Base-by-base conservation (phyloP, 306 rosid species). In the Prunus dulcis region DNA sequence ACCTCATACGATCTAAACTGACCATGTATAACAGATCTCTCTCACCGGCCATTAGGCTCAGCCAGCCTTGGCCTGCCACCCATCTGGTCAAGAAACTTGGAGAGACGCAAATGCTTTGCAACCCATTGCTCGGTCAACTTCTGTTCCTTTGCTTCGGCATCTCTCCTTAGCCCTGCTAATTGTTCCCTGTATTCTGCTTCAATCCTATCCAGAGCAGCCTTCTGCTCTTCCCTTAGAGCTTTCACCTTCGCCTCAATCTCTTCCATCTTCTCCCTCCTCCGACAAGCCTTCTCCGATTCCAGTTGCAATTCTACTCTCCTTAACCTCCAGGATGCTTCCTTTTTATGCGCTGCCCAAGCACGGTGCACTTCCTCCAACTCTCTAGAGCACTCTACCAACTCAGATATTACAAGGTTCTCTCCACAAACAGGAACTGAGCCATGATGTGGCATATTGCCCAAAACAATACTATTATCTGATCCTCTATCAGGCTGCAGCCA, bases 61-160 rank as follows among this genome's bases (percentile, higher is more conserved):
- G 81, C 55, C 74, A 75, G 83, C 91, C 90, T 80, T 27, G 91
- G 74, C 71, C 90, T 83, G 86, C 96, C 86, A 1, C 96, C 94
- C 81, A 81, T 78, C 77, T 91, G 98, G 79, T 92, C 97, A 23
- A 94, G 91, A 86, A 94, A 90, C 80, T 85, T 89, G 0, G 88
- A 67, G 14, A 94, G 91, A 62, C 91, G 89, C 76, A 75, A 32
- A 82, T 94, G 98, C 78, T 90, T 91, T 1, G 96, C 91, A 61
- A 91, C 83, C 98, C 97, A 92, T 83, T 92, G 98, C 67, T 94
- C 98, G 67, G 96, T 88, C 89, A 94, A 58, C 82, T 94, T 94
- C 77, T 92, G 98, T 83, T 94, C 98, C 82, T 94, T 94, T 47
- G 85, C 83, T 77, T 94, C 96, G 12, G 96, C 98, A 63, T 94